Base-by-base conservation (phyloP, 2,329 filamentous ascomycete genomes). In the Penicillium sp. region DNA sequence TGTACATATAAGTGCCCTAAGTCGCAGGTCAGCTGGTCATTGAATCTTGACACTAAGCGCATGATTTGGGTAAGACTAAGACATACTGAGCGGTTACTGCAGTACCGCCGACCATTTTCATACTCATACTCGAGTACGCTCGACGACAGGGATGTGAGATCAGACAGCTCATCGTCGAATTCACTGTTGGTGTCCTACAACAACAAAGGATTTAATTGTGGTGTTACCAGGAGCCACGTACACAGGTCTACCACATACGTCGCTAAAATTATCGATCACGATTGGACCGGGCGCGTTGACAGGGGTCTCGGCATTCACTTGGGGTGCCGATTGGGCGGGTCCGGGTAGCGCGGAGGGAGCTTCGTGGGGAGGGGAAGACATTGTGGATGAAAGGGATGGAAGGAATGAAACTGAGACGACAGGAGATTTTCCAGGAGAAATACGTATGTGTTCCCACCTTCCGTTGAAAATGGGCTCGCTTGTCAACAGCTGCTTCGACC, bases 61-160 rank as follows among this genome's bases (percentile, higher is more conserved):
- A 39, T n/a, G 16, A 18, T 46, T 13, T n/a, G 5, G 19, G 13
- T 40, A 19, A 23, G 19, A 33, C 18, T 16, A 47, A 18, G 63
- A 69, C 40, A 59, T 54, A 48, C 67, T 14, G 63, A 58, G 6
- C 61, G 59, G 52, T 61, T 68, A 29, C 61, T 65, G 58, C 71
- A 69, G 52, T 73, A 74, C 11, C 71, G 67, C n/a, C 71, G 69
- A n/a, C 72, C 72, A 59, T 74, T 71, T 51, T 74, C 72, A 53
- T 70, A 75, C 37, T 71, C 61, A 61, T 71, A 75, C 37, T 73
- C 57, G 7, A 69, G 52, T 8, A 73, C 59, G 39, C 69, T 72
- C 2, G 56, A 60, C 4, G 62, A 61, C 4, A 31, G 26, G 10
- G 16, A 39, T 18, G n/a, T 42, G 48, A 44, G 19, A 24, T 40